phyloP scores from a whole-genome alignment of 2,329 filamentous ascomycete genomes.

The Arthrobotrys conoides region DNA sequence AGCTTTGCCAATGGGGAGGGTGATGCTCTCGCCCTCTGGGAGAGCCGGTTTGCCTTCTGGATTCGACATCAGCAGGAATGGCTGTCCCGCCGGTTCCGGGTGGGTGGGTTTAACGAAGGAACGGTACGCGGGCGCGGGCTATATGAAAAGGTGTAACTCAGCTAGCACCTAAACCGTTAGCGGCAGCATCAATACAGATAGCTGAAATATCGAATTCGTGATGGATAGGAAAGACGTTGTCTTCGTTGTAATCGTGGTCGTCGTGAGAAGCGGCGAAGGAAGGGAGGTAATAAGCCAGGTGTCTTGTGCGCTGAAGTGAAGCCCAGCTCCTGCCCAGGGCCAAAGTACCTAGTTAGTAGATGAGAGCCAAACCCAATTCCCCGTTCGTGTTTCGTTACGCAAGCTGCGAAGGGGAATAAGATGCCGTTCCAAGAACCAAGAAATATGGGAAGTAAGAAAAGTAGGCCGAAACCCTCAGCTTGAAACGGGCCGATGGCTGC shows the following conservation, averaged over 20 bases:
- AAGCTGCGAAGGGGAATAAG: slow-evolving; percentile 7
- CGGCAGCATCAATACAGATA: slow-evolving; percentile 23
- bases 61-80: slow-evolving; percentile 51
- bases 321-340: slow-evolving; percentile 21
- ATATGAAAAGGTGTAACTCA: slow-evolving; percentile 3
- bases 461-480: slow-evolving; percentile 23
- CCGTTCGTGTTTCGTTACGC: slow-evolving; percentile 25
- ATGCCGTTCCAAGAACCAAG: slow-evolving; percentile 11
- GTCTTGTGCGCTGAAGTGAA: slow-evolving; percentile 34
- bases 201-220: not conserved
- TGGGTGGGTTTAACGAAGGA: slow-evolving; percentile 13
- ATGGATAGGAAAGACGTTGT: not conserved
- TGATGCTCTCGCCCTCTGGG: slow-evolving; percentile 47
- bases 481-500: slow-evolving; percentile 18
- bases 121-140: slow-evolving; percentile 6
- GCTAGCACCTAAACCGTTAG: slow-evolving; percentile 25
- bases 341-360: not conserved
- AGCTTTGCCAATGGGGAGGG: slow-evolving; percentile 31
- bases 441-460: not conserved
- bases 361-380: not conserved
- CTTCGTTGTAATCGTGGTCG: not conserved
- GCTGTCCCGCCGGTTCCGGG: slow-evolving; percentile 46
- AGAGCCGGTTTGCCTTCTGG: slow-evolving; percentile 42
- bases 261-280: not conserved
- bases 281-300: slow-evolving; percentile 37